These are phyloP conservation scores for Aspergillus incahuasiensis DNA, from an alignment of 495 filamentous ascomycete genomes.

Conservation along the genomic window DNA sequence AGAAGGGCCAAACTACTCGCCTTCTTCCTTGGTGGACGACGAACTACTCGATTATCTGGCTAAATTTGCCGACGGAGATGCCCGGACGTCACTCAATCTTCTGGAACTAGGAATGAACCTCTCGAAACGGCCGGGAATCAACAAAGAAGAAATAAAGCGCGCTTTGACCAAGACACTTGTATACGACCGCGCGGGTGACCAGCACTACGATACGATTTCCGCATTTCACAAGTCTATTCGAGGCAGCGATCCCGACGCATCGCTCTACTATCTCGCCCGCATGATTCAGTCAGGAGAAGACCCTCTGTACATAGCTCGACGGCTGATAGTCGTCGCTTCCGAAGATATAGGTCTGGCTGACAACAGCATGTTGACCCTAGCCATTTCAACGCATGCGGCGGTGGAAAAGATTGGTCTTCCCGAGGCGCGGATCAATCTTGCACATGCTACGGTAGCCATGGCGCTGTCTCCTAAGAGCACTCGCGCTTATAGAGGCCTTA, in stretches of 20 bases:
- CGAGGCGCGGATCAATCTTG: conserved; percentile 88
- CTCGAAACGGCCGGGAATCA: conserved; percentile 47
- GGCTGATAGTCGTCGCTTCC: conserved; percentile 86
- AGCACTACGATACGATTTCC: conserved; percentile 92
- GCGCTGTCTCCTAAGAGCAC: conserved; percentile 81
- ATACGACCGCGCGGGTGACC: conserved; percentile 91
- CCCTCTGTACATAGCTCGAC: conserved; percentile 82
- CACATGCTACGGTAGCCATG: conserved; percentile 80
- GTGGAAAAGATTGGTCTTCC: conserved; percentile 90
- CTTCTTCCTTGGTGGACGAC: conserved; percentile 63
- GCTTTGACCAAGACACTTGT: conserved; percentile 85
- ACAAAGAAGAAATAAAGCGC: conserved; percentile 65
- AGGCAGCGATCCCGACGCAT: conserved; percentile 78
- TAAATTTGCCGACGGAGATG: conserved; percentile 85
- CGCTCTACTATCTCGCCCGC: conserved; percentile 87
- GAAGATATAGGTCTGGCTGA: conserved; percentile 93
- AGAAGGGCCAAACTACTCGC: conserved; percentile 53
- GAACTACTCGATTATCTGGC: conserved; percentile 77
- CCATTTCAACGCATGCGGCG: conserved; percentile 77
- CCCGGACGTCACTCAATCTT: conserved; percentile 86
- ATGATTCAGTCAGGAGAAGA: conserved; percentile 98
- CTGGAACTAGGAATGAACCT: conserved; percentile 77
- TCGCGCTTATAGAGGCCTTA: conserved; percentile 76
- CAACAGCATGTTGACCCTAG: conserved; percentile 76
- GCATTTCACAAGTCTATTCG: conserved; percentile 96